phyloP scores from a whole-genome alignment of 1,139 yeast genomes.

The Yamadazyma sp. region DNA sequence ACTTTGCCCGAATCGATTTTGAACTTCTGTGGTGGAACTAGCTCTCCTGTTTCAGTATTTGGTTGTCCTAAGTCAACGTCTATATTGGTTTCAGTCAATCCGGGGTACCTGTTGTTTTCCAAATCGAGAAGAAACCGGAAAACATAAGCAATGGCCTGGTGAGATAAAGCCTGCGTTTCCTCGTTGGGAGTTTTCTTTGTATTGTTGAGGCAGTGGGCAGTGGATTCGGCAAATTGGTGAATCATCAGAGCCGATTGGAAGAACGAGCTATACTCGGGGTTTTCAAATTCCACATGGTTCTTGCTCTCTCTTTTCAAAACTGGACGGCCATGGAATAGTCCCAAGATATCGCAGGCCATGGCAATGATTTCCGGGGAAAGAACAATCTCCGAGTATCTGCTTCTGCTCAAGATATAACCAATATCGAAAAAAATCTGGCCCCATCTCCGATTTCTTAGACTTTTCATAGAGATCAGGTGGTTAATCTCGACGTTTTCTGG shows the following conservation, averaged over 20 bases:
- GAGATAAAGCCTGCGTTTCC: conserved; percentile 21
- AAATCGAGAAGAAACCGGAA: conserved; percentile 28
- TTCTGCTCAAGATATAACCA: conserved; percentile 73
- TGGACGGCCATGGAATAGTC: conserved; percentile 79
- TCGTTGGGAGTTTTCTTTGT: conserved; percentile 20
- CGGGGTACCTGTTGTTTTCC: conserved; percentile 31
- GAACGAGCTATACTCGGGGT: conserved; percentile 78
- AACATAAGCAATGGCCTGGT: conserved; percentile 34
- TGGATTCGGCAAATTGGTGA: conserved; percentile 59
- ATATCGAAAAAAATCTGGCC: conserved; percentile 85
- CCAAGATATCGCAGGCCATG: conserved; percentile 61
- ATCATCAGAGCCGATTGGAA: conserved; percentile 76
- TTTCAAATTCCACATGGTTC: conserved; percentile 88
- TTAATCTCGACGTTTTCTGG: conserved; percentile 45
- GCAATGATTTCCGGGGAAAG: conserved; percentile 39
- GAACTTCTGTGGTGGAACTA: conserved; percentile 18
- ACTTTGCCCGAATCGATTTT: conserved; percentile 44
- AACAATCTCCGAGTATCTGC: conserved; percentile 49
- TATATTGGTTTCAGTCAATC: conserved; percentile 26
- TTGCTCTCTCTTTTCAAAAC: conserved; percentile 73
- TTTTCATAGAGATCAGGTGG: conserved; percentile 42
- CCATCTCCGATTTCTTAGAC: conserved; percentile 76
- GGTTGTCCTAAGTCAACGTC: conserved; percentile 26
- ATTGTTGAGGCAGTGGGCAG: conserved; percentile 49
- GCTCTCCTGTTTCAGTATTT: conserved; percentile 22